phyloP scores from a whole-genome alignment of 139 green algal genomes.

The Bryopsis sp. region DNA sequence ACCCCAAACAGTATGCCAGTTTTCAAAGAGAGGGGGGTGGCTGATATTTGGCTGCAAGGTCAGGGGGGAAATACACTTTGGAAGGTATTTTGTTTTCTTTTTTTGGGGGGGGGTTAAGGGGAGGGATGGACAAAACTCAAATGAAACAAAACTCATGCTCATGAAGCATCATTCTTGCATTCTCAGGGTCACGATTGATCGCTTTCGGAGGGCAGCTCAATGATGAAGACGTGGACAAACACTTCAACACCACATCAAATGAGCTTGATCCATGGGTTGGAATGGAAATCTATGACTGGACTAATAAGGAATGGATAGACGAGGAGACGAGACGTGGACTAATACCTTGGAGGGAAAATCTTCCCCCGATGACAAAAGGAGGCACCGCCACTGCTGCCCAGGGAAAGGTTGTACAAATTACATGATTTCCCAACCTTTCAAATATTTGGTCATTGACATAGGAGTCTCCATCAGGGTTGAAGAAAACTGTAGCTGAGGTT shows the following conservation, averaged over 20 bases:
- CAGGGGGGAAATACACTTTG: no score
- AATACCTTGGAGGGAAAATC: not conserved
- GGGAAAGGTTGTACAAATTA: not conserved
- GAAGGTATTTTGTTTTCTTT: no score
- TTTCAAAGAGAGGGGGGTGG: no score
- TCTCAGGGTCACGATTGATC: not conserved
- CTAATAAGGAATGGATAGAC: not conserved
- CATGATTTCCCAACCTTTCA: not conserved
- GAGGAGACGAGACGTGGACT: not conserved
- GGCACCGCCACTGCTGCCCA: not conserved
- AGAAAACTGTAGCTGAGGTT: not conserved
- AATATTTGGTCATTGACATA: not conserved
- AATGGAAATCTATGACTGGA: constrained; percentile 6
- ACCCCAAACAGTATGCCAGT: no score
- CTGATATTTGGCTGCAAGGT: no score
- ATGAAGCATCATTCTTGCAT: no score
- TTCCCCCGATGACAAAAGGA: not conserved
- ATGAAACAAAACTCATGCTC: no score
- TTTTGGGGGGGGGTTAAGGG: no score
- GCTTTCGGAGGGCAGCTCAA: not conserved
- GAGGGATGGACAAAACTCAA: no score
- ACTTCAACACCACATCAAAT: not conserved
- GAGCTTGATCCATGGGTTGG: not conserved
- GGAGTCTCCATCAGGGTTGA: not conserved
- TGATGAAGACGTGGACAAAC: not conserved